Evolutionary conservation across 768 basidiomycete species (phyloP).

Genomic region (Leccinellum albellum): DNA sequence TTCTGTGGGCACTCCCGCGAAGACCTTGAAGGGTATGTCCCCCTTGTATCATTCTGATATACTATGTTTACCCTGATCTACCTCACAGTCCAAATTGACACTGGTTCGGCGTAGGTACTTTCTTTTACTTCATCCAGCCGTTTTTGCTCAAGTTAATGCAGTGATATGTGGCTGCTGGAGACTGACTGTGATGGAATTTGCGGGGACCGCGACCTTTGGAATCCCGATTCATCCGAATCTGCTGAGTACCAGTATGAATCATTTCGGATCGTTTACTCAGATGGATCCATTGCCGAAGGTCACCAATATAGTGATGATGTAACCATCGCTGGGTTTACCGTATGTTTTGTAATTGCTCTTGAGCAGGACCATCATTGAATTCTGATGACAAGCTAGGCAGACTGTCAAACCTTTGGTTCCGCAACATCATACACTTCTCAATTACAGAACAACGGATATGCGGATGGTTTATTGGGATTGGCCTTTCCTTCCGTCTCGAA

Average conservation of each 20-base stretch:
- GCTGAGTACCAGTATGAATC: too few species aligned
- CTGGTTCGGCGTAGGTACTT: background rate
- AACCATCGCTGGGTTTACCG: background rate
- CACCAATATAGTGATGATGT: too few species aligned
- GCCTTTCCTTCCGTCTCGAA: background rate
- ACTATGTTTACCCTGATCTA: background rate
- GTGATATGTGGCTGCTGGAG: too few species aligned
- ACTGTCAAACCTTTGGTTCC: background rate
- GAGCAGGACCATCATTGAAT: background rate
- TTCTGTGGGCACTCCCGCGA: background rate
- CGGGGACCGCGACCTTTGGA: too few species aligned
- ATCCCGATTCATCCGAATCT: too few species aligned
- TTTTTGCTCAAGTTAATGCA: background rate
- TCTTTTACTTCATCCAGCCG: background rate
- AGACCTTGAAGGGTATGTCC: background rate
- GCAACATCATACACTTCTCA: background rate
- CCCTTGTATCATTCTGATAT: background rate
- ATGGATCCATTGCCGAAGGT: too few species aligned
- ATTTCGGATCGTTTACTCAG: too few species aligned
- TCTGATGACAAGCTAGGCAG: background rate
- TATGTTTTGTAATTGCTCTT: background rate
- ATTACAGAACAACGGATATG: background rate
- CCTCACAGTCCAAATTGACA: background rate
- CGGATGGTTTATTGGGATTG: background rate
- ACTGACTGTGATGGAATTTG: too few species aligned